These are phyloP conservation scores for Moringa oleifera DNA, from an alignment of 345 rosid species.

Conservation along the genomic window DNA sequence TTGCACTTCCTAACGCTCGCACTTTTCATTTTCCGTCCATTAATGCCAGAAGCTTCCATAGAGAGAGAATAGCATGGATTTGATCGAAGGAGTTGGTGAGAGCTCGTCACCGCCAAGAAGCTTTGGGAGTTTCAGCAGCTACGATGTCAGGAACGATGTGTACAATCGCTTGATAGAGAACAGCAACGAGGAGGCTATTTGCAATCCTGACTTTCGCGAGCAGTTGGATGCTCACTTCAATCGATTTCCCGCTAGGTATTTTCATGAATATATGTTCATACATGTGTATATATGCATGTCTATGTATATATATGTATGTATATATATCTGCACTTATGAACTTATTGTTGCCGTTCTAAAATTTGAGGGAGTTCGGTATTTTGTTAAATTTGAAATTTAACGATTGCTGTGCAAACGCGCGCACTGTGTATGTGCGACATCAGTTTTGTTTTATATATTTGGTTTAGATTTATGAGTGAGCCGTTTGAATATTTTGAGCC, in stretches of 20 bases:
- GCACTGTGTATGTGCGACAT: neutral
- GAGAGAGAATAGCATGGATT: constrained; percentile 41
- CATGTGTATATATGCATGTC: neutral
- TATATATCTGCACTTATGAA: no score
- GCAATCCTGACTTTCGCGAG: constrained; percentile 52
- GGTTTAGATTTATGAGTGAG: neutral
- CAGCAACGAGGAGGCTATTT: constrained; percentile 40
- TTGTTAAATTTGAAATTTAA: neutral
- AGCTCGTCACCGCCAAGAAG: constrained; percentile 76
- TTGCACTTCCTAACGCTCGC: constrained; percentile 7
- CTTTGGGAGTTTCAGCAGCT: constrained; percentile 35
- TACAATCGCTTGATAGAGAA: constrained; percentile 48
- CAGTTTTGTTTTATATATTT: neutral
- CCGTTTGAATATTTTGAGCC: neutral
- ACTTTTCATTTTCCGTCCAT: constrained; percentile 12
- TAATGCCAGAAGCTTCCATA: neutral
- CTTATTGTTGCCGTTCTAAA: neutral
- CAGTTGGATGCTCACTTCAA: constrained; percentile 55
- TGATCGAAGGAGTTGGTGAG: constrained; percentile 69
- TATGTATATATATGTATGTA: neutral
- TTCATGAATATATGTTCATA: neutral
- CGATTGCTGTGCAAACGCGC: neutral
- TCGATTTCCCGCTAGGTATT: constrained; percentile 65
- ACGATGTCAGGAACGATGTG: constrained; percentile 48
- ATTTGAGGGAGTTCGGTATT: neutral